Base-by-base conservation (phyloP, 75 land plant species). In the Pinus albicaulis region DNA sequence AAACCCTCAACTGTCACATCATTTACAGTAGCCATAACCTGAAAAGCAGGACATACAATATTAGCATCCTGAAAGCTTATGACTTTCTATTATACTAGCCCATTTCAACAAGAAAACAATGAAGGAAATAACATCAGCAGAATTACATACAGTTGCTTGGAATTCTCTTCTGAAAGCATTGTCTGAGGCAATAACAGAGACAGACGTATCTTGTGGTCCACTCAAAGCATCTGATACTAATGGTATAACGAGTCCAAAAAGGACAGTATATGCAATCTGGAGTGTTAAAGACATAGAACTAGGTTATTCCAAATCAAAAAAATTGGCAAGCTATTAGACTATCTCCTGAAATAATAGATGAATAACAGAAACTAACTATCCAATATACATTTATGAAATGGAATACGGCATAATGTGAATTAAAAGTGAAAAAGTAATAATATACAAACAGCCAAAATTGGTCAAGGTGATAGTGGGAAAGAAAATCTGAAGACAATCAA, bases 221-320 rank as follows among this genome's bases (percentile, higher is more conserved):
- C 95, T 91, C 62, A 97, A 77, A 25, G 95, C 99, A 88, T 94
- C 99, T 60, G 99, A 97, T 74, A 88, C 84, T 17, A 97, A 83
- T 31, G 99, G 82, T 52, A 90, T 91, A 44, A 89, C 76, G 28
- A 97, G 86, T 59, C 89, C 81, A 78, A 97, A 97, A 66, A 97
- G 88, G 64, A 92, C 87, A 57, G 92, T 84, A 74, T 83, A 91
- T 7, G 84, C 76, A 78, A 94, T 88, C 99, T 97, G 91, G 88
- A 22, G 23, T 11, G n/a, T 26, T 23, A 61, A 24, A 34, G 26
- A 34, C 25, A 38, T 10, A 34, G 11, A 25, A 36, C 64, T 28
- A 1, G 17, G 70, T 64, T 53, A 23, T 13, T n/a, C 22, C 34
- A 38, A 10, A 7, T 14, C 41, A 48, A 73, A 13, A 41, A 56